Conservation (phyloP, 352 stramenopile genomes). For the Plasmopara muralis region DNA sequence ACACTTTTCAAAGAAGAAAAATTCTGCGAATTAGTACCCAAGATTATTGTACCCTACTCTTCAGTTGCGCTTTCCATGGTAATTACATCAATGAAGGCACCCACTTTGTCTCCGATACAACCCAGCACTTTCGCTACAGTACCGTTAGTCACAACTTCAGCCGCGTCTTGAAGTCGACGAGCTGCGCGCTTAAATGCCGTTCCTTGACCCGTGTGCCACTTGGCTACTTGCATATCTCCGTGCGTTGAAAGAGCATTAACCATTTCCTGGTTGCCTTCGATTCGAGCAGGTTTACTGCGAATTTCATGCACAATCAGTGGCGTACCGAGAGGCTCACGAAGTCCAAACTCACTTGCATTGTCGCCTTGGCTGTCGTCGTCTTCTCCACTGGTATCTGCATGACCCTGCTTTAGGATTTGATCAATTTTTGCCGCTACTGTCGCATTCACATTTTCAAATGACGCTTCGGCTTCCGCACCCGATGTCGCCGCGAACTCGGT, state of each 20-base stretch:
- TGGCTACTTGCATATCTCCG: background rate
- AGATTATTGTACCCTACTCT: background rate
- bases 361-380: background rate
- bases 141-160: conserved; percentile 1
- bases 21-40: background rate
- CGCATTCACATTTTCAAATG: too few species aligned
- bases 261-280: too few species aligned
- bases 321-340: background rate
- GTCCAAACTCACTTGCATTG: background rate
- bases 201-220: background rate
- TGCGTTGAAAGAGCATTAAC: background rate
- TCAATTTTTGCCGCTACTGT: background rate
- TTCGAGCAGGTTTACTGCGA: too few species aligned
- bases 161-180: too few species aligned
- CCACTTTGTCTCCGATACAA: conserved; percentile 3
- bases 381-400: background rate
- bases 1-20: too few species aligned
- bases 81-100: background rate
- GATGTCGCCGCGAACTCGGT: conserved; percentile 1
- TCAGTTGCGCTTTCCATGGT: background rate
- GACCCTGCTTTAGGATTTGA: background rate
- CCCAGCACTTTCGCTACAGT: background rate
- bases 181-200: conserved; percentile 2
- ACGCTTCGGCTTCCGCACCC: background rate
- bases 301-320: background rate